These are phyloP conservation scores for Aspergillus bombycis DNA, from an alignment of 2,329 filamentous ascomycete species.

Conservation along the genomic window DNA sequence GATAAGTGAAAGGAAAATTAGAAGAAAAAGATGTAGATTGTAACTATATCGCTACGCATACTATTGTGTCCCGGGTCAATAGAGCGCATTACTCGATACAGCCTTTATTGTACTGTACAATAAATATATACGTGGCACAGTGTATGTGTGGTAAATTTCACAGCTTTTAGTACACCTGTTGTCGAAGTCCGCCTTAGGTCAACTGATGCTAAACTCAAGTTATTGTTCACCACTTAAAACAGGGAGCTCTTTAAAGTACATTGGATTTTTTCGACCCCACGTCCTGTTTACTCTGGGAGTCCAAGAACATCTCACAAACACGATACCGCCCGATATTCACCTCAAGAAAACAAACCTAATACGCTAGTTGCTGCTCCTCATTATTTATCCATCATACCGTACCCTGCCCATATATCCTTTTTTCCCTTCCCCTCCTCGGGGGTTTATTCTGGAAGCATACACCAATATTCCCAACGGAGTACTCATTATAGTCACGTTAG, in stretches of 20 bases:
- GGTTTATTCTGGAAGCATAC: neutral
- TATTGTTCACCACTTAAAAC: neutral
- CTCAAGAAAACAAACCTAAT: neutral
- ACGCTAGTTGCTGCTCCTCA: neutral
- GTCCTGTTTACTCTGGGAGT: neutral
- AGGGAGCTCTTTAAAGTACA: neutral
- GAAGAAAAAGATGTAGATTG: neutral
- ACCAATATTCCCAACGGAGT: neutral
- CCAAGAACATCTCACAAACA: neutral
- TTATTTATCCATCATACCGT: neutral
- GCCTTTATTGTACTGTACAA: neutral
- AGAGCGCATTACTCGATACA: neutral
- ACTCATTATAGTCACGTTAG: neutral
- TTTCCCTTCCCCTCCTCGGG: neutral
- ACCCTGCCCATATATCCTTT: neutral
- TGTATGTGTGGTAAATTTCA: neutral
- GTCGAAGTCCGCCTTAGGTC: neutral
- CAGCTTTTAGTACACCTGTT: neutral
- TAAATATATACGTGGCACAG: neutral
- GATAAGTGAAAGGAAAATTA: neutral
- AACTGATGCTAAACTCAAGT: neutral
- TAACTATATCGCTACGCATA: neutral
- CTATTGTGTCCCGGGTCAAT: neutral
- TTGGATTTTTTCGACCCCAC: neutral
- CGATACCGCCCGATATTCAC: neutral